Base-by-base conservation (phyloP, 352 stramenopile genomes). In the Pythium scleroteichum region DNA sequence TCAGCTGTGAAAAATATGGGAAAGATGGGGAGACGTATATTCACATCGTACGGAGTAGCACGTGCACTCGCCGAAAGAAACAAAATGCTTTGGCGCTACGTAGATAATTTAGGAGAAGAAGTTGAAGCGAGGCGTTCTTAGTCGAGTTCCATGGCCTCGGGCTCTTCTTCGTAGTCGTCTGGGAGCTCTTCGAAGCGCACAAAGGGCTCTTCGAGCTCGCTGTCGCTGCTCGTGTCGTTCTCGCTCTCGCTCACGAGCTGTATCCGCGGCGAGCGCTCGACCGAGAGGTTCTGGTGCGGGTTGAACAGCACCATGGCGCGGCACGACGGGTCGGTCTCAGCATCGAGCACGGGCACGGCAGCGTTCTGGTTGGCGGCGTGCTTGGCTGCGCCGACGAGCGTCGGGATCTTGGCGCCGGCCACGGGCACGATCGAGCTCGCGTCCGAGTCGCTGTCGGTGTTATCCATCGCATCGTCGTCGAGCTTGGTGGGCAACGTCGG, bases 101-200 rank as follows among this genome's bases (percentile, higher is more conserved):
- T 44, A 7, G 42, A 38, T 55, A 39, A 53, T 50, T 55, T 27
- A 47, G 12, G 23, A 53, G 10, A 38, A 0, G 24, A 48, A 35
- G 29, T n/a, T n/a, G n/a, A n/a, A n/a, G n/a, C n/a, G n/a, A n/a
- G n/a, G n/a, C n/a, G n/a, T 22, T 6, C 26, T 70, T 67, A 90
- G 57, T 92, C 83, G 23, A 92, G 64, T 27, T 92, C 83, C 82
- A 92, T 90, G 1, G 78, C 73, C 44, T 83, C 79, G 0, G 78
- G 68, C 17, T 68, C 57, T 13, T 66, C 49, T 23, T 84, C 68
- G 7, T 86, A 82, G 35, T 92, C 80, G 16, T 82, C 73, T 4
- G 73, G 46, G 24, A 92, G 71, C 50, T 92, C 82, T 66, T 92
- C 82, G 22, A 92, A 92, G 8, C 82, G 78, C 29, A 90, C 73